Base-by-base conservation (phyloP, 2,329 filamentous ascomycete species). In the Alternaria tenuissima region DNA sequence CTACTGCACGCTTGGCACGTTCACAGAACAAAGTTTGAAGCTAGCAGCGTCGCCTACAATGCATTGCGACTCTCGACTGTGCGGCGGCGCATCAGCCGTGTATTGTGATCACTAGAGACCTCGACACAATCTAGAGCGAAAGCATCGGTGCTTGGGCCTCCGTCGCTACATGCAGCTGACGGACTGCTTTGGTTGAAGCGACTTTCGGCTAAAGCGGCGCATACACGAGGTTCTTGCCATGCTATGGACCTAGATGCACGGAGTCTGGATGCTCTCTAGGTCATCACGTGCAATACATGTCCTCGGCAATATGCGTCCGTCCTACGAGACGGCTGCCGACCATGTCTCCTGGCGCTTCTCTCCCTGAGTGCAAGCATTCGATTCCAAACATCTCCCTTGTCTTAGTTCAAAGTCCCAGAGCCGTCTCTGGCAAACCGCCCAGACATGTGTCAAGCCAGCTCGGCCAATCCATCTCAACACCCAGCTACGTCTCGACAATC, bases 131-230 rank as follows among this genome's bases (percentile, higher is more conserved):
- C 16, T 30, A 12, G 16, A 3, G 26, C 43, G 43, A 18, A 32
- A 32, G 28, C 18, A 12, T 20, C 11, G 6, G 44, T 47, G n/a
- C 5, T 3, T 41, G n/a, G 7, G 16, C 16, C 8, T 39, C n/a
- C 9, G 11, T 6, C 22, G 38, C 38, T 20, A 7, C 2, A 22
- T 3, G 8, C 38, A 22, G 20, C 14, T 3, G 11, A 22, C 9
- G 14, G 20, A 41, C 9, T 24, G 20, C 39, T 24, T 46, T 36
- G 26, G 55, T 38, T 12, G 5, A 12, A 20, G 26, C 20, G n/a
- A 34, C n/a, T n/a, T 22, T 34, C 42, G 55, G 55, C 42, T 58
- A 53, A 58, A 58, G 22, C 24, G 24, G 32, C 49, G 42, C 48
- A 47, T 47, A 58, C 24, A 53, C 55, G 49, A 53, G 55, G 18